Conservation (phyloP, 2,329 filamentous ascomycete species). For the Aspergillus alliaceus region DNA sequence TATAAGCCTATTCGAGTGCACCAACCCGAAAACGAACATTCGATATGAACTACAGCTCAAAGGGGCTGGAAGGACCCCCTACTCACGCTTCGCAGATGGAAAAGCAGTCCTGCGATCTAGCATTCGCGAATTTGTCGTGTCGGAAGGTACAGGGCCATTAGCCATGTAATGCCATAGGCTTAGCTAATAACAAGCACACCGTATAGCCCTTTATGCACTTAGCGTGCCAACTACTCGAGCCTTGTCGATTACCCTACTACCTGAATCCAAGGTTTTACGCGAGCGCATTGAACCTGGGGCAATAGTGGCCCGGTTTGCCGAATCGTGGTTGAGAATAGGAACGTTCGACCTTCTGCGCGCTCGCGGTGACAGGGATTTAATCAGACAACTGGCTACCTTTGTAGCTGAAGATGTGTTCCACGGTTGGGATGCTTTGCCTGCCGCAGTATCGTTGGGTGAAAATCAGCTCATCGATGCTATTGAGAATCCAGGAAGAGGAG, state of each 20-base stretch:
- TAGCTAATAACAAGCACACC: constrained; percentile 2
- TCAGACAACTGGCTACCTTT: constrained; percentile 76
- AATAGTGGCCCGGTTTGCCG: constrained; percentile 87
- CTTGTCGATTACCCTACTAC: constrained; percentile 75
- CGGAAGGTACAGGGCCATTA: constrained; percentile 59
- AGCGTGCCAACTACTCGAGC: constrained; percentile 84
- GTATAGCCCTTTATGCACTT: constrained; percentile 71
- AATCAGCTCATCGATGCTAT: constrained; percentile 36
- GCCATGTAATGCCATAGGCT: background rate
- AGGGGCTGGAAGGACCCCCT: constrained; percentile 88
- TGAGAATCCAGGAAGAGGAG: constrained; percentile 50
- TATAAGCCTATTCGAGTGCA: constrained; percentile 90
- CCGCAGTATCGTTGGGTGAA: constrained; percentile 47
- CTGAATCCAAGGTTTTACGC: constrained; percentile 69
- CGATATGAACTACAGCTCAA: constrained; percentile 93
- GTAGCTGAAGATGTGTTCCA: constrained; percentile 83
- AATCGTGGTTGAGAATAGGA: constrained; percentile 89
- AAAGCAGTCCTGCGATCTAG: constrained; percentile 90
- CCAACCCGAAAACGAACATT: constrained; percentile 67
- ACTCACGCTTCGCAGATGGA: constrained; percentile 94
- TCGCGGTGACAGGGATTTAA: constrained; percentile 72
- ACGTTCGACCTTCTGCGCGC: constrained; percentile 90
- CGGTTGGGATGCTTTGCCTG: constrained; percentile 83
- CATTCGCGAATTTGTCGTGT: constrained; percentile 91
- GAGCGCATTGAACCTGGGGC: constrained; percentile 86